Evolutionary conservation across 371 early-diverging fungal species (phyloP), one percentile per base, ranked within the genome.

Genomic region (Apophysomyces trapeziformis): DNA sequence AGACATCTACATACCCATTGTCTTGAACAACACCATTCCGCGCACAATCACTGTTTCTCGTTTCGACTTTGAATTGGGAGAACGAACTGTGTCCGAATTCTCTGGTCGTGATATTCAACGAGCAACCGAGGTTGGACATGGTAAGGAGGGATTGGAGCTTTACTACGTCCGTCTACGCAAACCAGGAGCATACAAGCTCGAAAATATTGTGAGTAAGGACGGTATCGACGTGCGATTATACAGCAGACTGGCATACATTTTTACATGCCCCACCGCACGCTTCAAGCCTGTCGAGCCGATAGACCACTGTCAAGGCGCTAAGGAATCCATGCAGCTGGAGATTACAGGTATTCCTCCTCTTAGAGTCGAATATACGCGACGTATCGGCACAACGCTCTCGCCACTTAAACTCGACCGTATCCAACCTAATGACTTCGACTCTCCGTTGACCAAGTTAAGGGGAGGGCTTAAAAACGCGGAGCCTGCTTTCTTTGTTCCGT

Each of bases 1-100:
- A 46, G 75, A 76, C 5, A 70, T 80, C 21, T 72, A 73, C 70
- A 77, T 84, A 65, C 84, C 81, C 63, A 75, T 84, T 38, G 69
- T 76, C 18, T 60, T 84, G 44, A 80, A 80, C 71, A 80, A 84
- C 68, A 79, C 84, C 5, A 65, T 73, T n/a, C 84, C 84, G 13
- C 71, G 71, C 37, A 65, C 66, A 9, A 64, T 84, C 37, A 64
- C 68, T 7, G n/a, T 84, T 35, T 69, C 77, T 26, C 84, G 71
- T 6, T 69, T 68, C 58, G 84, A 84, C 47, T 79, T 84, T 21
- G 84, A 79, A 13, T 75, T 77, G 3, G 63, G 66, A 9, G 37
- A 26, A 1, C 57, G 43, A 4, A 72, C 65, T 16, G 57, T 66
- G 2, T 58, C 41, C 45, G 59, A 73, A 7, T 65, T 60, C 61